Evolutionary conservation across 2,329 filamentous ascomycete genomes (phyloP).

Genomic region (Immersiporthe knoxdaviesiana): DNA sequence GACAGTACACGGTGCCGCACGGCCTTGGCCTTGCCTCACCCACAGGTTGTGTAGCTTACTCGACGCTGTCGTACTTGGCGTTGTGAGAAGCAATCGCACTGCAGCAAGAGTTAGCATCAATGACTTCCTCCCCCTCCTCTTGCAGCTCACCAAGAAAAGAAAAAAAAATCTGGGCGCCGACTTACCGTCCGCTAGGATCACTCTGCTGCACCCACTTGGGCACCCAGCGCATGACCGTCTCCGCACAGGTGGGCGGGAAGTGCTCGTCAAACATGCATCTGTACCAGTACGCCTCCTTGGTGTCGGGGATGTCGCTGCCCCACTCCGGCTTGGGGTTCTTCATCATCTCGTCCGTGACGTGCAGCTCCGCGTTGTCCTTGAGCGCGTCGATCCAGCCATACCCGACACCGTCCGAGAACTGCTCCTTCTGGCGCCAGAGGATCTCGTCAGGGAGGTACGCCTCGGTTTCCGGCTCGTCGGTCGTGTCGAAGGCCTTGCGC

Average conservation of each 20-base stretch:
- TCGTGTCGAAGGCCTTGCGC: slow-evolving; percentile 95
- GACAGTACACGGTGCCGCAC: too few relatives aligned
- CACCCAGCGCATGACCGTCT: slow-evolving; percentile 94
- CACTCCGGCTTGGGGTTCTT: slow-evolving; percentile 97
- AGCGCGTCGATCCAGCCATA: slow-evolving; percentile 99
- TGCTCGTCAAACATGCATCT: slow-evolving; percentile 98
- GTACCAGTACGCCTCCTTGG: slow-evolving; percentile 99
- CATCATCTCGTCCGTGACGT: slow-evolving; percentile 97
- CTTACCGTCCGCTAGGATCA: slow-evolving; percentile 88
- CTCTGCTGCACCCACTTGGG: slow-evolving; percentile 97
- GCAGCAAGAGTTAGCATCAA: slow-evolving; percentile 32
- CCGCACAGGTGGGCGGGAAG: slow-evolving; percentile 89
- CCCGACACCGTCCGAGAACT: slow-evolving; percentile 97
- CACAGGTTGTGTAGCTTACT: slow-evolving; percentile 24
- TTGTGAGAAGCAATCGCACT: slow-evolving; percentile 79
- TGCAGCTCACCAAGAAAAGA: too few relatives aligned
- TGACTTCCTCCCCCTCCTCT: neutral
- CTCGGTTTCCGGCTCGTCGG: slow-evolving; percentile 76
- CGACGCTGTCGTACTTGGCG: slow-evolving; percentile 68
- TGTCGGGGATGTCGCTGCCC: slow-evolving; percentile 90
- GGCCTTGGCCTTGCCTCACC: neutral
- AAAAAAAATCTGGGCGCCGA: slow-evolving; percentile 25
- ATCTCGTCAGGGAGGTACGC: slow-evolving; percentile 96
- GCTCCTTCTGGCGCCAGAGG: slow-evolving; percentile 98
- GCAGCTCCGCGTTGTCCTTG: slow-evolving; percentile 88